Base-by-base conservation (phyloP, 768 basidiomycete species). In the Rhizopogon salebrosus region DNA sequence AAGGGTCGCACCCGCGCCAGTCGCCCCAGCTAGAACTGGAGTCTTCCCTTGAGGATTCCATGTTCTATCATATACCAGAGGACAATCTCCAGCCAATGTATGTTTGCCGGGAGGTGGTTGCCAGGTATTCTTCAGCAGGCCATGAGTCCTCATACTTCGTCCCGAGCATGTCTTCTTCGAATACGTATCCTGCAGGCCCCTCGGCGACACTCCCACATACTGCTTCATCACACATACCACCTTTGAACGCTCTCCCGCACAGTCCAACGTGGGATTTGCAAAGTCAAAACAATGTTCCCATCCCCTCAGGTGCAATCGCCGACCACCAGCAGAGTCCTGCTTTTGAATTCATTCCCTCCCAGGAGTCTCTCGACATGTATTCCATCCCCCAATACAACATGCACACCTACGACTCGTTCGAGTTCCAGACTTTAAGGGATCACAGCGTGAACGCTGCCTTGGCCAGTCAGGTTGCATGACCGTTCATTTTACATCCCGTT, bases 341-440 rank as follows among this genome's bases (percentile, higher is more conserved):
- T 1, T 68, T 60, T 11, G 59, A 53, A 18, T 70, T 56, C 46
- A 38, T 41, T 31, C 64, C 55, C 27, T 50, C 66, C 3, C 42
- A 50, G 3, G 66, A 59, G 14, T 49, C 59, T 23, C 39, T 56
- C 8, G 62, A 64, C 31, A 49, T 64, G n/a, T 58, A 56, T 20
- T 46, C 54, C 13, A 16, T 56, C 27, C 31, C 62, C 16, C 24
- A 56, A 20, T 64, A 57, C 23, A 13, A 54, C 27, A 50, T 60
- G 9, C 39, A 56, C 46, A 51, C 65, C 16, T 66, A 62, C 36
- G 71, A 73, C 53, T 55, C 66, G 16, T 62, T 69, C 45, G 70
- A 65, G n/a, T 67, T 69, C 20, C 71, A 69, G 53, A 49, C 59
- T 18, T 54, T 68, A 13, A 65, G 59, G 18, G 71, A 68, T 42